A percentile compares a stretch with the other conserved stretches of the same genome.
Evolutionary conservation across 2,329 filamentous ascomycete genomes (phyloP).

Genomic region (Diaporthe sp.): DNA sequence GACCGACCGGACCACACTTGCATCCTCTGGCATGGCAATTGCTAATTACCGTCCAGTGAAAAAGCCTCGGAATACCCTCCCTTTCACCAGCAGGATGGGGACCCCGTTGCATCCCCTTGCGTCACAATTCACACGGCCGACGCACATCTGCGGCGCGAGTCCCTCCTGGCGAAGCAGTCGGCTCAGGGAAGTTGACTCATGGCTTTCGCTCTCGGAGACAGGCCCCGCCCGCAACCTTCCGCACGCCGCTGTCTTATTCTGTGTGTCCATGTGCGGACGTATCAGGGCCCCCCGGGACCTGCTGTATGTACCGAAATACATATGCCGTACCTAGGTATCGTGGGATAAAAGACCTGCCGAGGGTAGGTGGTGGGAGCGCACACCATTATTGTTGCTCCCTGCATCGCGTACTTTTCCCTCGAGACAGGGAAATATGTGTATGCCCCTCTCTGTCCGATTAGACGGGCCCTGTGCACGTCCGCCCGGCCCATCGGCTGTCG

Average conservation of each 20-base stretch:
- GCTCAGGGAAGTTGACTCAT: conserved; percentile 30
- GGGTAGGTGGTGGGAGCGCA: background rate
- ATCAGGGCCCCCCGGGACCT: background rate
- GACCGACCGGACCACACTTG: background rate
- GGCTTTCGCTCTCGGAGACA: conserved; percentile 14
- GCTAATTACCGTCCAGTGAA: background rate
- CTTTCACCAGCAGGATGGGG: conserved; percentile 8
- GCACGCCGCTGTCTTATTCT: conserved; percentile 15
- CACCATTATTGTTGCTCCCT: background rate
- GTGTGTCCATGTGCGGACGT: background rate
- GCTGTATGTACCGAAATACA: background rate
- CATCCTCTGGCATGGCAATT: background rate
- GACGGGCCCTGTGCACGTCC: background rate
- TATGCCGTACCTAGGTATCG: background rate
- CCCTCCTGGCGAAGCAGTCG: conserved; percentile 18
- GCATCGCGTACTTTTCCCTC: background rate
- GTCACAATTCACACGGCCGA: conserved; percentile 25
- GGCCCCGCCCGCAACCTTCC: conserved; percentile 32
- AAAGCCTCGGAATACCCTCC: conserved; percentile 15
- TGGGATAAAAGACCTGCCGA: conserved; percentile 3
- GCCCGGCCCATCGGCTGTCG: conserved; percentile 20
- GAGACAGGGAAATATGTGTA: background rate
- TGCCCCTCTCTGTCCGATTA: background rate
- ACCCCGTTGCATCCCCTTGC: conserved; percentile 4
- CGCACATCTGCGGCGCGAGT: conserved; percentile 28